These are phyloP conservation scores for Spencermartinsiella europaea DNA, from an alignment of 805 yeast species.

Conservation along the genomic window DNA sequence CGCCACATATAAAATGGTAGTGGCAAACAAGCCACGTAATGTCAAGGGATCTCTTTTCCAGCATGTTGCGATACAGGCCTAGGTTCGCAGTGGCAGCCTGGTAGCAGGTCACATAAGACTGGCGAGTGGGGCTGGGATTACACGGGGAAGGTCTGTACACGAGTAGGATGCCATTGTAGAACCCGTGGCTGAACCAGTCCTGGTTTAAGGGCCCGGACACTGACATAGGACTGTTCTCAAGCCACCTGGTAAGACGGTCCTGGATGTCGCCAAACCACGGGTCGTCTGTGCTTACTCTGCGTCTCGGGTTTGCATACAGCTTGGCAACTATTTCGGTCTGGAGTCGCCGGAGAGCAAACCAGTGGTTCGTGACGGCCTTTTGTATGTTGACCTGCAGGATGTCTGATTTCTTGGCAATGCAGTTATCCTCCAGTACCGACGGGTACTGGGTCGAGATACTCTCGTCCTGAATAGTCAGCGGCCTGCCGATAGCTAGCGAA, in stretches of 20 bases:
- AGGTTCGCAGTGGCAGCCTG: constrained; percentile 10
- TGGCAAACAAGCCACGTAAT: constrained; percentile 14
- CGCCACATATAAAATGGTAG: constrained; percentile 11
- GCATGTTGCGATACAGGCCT: constrained; percentile 6
- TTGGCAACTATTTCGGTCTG: constrained; percentile 11
- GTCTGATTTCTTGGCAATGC: constrained; percentile 4
- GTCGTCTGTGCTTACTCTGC: constrained; percentile 1
- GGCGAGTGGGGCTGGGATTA: constrained; percentile 7
- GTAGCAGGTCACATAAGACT: constrained; percentile 11
- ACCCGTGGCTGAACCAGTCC: constrained; percentile 11
- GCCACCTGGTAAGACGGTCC: constrained; percentile 8
- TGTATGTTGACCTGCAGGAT: constrained; percentile 4
- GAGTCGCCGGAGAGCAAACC: constrained; percentile 11
- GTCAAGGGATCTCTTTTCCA: constrained; percentile 5
- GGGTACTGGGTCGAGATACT: constrained; percentile 10
- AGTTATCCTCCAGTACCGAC: constrained; percentile 8
- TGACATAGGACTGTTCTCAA: constrained; percentile 3
- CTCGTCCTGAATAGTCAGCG: constrained; percentile 8
- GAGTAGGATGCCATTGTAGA: constrained; percentile 9
- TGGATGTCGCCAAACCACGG: constrained; percentile 12
- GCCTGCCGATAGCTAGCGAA: constrained; percentile 11
- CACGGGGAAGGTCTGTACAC: constrained; percentile 13
- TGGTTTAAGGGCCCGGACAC: constrained; percentile 7
- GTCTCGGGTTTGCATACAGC: constrained; percentile 7
- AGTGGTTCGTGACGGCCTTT: constrained; percentile 11